These are phyloP conservation scores for Eutrema japonicum DNA, from an alignment of 345 rosid genomes.

Conservation along the genomic window DNA sequence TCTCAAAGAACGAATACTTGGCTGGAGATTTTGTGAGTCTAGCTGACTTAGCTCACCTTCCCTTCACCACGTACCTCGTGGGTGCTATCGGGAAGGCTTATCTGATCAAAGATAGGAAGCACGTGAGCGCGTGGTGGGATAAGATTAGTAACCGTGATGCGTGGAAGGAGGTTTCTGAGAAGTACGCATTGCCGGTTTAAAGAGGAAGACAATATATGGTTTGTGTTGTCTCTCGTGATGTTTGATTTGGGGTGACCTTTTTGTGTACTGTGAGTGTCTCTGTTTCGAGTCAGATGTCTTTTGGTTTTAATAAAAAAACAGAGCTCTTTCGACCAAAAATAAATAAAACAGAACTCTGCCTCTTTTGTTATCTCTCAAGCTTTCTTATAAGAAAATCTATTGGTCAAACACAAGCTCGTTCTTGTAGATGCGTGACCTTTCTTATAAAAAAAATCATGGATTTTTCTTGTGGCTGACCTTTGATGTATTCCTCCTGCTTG, in stretches of 20 bases:
- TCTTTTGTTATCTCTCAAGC: neutral
- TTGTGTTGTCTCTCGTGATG: neutral
- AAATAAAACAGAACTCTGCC: neutral
- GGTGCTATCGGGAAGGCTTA: constrained; percentile 52
- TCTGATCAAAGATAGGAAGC: constrained; percentile 58
- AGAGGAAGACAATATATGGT: neutral
- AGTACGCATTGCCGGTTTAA: constrained; percentile 30
- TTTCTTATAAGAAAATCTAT: too few species aligned
- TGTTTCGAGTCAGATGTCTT: constrained; percentile 10
- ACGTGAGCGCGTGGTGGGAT: constrained; percentile 71
- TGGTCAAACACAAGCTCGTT: too few species aligned
- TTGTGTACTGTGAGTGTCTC: constrained; percentile 2
- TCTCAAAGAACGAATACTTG: constrained; percentile 59
- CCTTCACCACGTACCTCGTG: constrained; percentile 57
- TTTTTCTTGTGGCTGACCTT: too few species aligned
- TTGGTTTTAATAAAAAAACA: constrained; percentile 15
- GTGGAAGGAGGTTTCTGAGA: constrained; percentile 58
- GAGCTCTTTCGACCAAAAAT: too few species aligned
- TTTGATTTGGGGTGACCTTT: neutral
- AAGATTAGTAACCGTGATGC: constrained; percentile 63
- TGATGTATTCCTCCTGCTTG: too few species aligned
- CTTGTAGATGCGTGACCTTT: too few species aligned
- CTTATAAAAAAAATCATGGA: too few species aligned
- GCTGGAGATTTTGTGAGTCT: constrained; percentile 69
- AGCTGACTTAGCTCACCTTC: constrained; percentile 71